Percentiles rank a stretch among this genome's conserved stretches.
These are phyloP conservation scores for Suillus tomentosus DNA, from an alignment of 768 basidiomycete genomes.

Conservation along the genomic window DNA sequence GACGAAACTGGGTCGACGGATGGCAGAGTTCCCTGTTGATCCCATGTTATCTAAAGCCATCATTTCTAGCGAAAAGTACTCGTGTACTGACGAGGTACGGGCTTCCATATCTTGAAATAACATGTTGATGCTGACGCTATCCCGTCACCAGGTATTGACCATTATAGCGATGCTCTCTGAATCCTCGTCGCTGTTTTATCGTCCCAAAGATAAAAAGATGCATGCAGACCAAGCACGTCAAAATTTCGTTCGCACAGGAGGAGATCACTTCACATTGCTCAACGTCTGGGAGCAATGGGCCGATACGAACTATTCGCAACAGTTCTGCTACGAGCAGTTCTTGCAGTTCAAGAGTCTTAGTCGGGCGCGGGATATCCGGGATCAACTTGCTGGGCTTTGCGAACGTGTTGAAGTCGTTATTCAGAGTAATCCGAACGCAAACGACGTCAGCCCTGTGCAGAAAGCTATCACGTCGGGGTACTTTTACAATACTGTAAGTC, in stretches of 20 bases:
- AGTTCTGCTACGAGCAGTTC: constrained; percentile 96
- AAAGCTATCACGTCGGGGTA: constrained; percentile 95
- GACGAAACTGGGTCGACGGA: constrained; percentile 94
- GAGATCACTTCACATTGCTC: constrained; percentile 96
- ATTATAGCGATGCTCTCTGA: constrained; percentile 98
- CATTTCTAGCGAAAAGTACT: constrained; percentile 91
- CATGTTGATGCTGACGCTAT: background rate
- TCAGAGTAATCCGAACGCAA: constrained; percentile 84
- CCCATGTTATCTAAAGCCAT: constrained; percentile 97
- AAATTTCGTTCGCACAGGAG: constrained; percentile 94
- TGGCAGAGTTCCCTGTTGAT: constrained; percentile 99
- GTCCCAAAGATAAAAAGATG: constrained; percentile 97
- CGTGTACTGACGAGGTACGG: constrained; percentile 92
- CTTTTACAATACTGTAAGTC: constrained; percentile 88
- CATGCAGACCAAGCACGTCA: constrained; percentile 98
- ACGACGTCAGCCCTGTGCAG: constrained; percentile 90
- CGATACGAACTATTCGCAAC: constrained; percentile 95
- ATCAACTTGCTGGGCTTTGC: constrained; percentile 92
- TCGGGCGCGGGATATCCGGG: constrained; percentile 93
- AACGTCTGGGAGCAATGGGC: constrained; percentile 99
- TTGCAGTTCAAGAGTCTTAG: constrained; percentile 93
- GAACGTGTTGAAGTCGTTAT: constrained; percentile 96
- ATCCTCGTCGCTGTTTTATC: constrained; percentile 91
- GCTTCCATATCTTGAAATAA: background rate
- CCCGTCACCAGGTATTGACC: constrained; percentile 70